Conservation (phyloP, 768 basidiomycete species). For the Glaciozyma martinii region DNA sequence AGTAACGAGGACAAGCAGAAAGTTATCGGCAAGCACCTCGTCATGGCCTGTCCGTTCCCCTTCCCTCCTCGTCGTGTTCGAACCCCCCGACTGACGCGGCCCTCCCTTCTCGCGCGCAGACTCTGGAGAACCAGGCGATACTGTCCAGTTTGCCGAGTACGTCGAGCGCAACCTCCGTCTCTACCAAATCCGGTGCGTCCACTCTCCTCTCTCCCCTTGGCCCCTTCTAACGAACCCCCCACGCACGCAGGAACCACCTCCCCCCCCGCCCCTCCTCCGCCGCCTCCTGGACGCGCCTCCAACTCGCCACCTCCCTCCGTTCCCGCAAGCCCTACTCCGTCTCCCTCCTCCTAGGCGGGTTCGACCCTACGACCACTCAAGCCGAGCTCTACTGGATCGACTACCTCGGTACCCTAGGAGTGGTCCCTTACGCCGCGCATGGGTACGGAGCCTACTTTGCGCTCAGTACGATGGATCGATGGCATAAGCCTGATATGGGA, state of each 20-base stretch:
- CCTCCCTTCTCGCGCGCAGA: constrained; percentile 7
- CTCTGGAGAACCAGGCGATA: constrained; percentile 60
- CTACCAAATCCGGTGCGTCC: constrained; percentile 71
- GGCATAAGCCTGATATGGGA: constrained; percentile 78
- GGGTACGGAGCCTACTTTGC: constrained; percentile 92
- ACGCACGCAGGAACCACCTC: constrained; percentile 54
- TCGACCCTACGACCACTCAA: constrained; percentile 56
- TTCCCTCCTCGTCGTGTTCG: not conserved
- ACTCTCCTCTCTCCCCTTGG: not conserved
- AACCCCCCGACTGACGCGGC: not conserved
- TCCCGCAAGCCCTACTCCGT: constrained; percentile 81
- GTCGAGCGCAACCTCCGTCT: constrained; percentile 91
- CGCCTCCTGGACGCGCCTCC: constrained; percentile 87
- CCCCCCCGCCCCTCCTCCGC: constrained; percentile 82
- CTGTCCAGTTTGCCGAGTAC: constrained; percentile 90
- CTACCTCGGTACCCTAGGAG: constrained; percentile 79
- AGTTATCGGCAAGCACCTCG: constrained; percentile 72
- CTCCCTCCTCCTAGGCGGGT: constrained; percentile 87
- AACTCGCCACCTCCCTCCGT: constrained; percentile 78
- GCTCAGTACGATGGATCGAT: constrained; percentile 82
- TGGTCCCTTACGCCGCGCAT: constrained; percentile 87
- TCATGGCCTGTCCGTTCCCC: constrained; percentile 59
- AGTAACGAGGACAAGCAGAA: constrained; percentile 94
- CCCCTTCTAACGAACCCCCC: not conserved
- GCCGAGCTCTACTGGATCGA: constrained; percentile 93